Base-by-base conservation (phyloP, 106 monocot species). In the Ottelia alismoides region DNA sequence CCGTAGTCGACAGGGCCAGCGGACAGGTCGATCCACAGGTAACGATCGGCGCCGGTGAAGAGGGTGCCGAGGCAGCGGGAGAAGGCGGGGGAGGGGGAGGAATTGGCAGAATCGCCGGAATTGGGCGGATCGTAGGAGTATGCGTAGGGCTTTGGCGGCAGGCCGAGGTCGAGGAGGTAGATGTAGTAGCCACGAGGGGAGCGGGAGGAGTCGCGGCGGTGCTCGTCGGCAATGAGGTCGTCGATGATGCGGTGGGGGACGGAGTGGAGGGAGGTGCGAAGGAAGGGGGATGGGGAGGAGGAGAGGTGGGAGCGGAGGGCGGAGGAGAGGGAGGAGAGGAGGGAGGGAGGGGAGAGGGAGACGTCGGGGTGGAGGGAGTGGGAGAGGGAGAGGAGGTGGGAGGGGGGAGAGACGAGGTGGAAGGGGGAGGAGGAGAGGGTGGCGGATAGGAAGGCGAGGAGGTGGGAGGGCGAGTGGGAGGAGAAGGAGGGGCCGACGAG, bases 1-100 rank as follows among this genome's bases (percentile, higher is more conserved):
- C 94, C 94, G 23, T 85, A 88, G 30, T 88, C 73, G 21, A 96
- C 81, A 2, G 94, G 94, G 0, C 88, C 88, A 0, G 94, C 94
- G 0, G 72, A 72, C 3, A 96, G 79, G 32, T 96, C 94, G 46
- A 96, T 74, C 94, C 94, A 96, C 2, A 81, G 2, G 44, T 96
- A 96, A 25, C 85, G 68, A 5, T 82, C 78, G 52, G 46, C 51
- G 3, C 76, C 80, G 17, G 84, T 53, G 73, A 74, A 88, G n/a
- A 88, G 40, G 0, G 66, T 81, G 2, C 88, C 94, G 7, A 88
- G 28, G 44, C 94, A 96, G 47, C 69, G 73, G 18, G 88, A 73
- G 55, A 65, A 76, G 10, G 63, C 72, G n/a, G 57, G 60, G 0
- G 88, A 85, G 2, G 23, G 52, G 2, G 50, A 62, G 31, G 43